Evolutionary conservation across 2,329 filamentous ascomycete species (phyloP).

Genomic region (Thelonectria rubi): DNA sequence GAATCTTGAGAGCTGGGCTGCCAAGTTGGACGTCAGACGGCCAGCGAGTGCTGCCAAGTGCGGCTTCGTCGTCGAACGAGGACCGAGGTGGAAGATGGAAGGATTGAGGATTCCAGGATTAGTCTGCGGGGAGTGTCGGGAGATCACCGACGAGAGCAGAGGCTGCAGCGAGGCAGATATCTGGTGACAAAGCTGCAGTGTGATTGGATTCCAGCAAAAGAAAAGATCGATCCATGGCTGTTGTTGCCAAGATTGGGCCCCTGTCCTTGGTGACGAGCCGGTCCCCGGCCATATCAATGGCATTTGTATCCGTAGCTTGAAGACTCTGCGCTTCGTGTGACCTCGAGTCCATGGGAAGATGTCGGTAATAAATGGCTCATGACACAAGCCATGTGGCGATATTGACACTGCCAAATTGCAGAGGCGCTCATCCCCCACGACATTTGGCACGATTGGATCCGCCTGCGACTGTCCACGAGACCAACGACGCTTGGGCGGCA

Average conservation of each 20-base stretch:
- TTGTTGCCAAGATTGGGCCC: slow-evolving; percentile 2
- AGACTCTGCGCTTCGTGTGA: neutral
- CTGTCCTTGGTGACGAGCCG: neutral
- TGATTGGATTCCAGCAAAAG: neutral
- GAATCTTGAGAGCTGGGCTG: neutral
- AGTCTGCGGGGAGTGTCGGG: neutral
- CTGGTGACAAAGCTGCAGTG: neutral
- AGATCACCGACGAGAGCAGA: neutral
- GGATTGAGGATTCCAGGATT: neutral
- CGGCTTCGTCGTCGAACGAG: neutral
- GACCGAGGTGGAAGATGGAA: neutral
- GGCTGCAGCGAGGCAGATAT: neutral
- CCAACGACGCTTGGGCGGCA: slow-evolving; percentile 20
- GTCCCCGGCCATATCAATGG: slow-evolving; percentile 1
- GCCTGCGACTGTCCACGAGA: slow-evolving; percentile 19
- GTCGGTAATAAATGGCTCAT: slow-evolving; percentile 16
- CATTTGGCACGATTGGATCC: slow-evolving; percentile 4
- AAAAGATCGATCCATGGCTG: neutral
- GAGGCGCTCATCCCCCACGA: slow-evolving; percentile 28
- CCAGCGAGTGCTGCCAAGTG: neutral
- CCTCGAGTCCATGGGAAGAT: neutral
- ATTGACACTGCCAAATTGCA: slow-evolving; percentile 24
- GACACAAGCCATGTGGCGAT: slow-evolving; percentile 7
- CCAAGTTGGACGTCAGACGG: neutral
- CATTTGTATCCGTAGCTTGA: neutral